These are phyloP conservation scores for Thielaviopsis euricoi DNA, from an alignment of 2,329 filamentous ascomycete genomes.

Conservation along the genomic window DNA sequence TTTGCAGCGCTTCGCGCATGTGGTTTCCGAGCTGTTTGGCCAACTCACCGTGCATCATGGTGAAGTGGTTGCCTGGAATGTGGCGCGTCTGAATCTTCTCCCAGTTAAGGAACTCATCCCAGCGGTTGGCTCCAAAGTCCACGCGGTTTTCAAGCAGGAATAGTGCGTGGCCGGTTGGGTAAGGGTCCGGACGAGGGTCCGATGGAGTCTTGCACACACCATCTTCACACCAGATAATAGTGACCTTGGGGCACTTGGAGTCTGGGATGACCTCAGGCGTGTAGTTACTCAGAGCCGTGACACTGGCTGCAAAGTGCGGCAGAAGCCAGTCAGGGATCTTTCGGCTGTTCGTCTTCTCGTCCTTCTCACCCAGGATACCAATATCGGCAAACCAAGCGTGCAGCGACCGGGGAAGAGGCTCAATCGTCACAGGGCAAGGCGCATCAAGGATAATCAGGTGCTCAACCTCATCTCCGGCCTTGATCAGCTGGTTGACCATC, in stretches of 20 bases:
- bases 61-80: slow-evolving; percentile 60
- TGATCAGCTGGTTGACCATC: slow-evolving; percentile 42
- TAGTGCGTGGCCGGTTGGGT: slow-evolving; percentile 41
- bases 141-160: slow-evolving; percentile 60
- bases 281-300: slow-evolving; percentile 53
- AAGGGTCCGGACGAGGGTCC: slow-evolving; percentile 47
- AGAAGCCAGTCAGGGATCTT: slow-evolving; percentile 54
- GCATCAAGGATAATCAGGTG: slow-evolving; percentile 49
- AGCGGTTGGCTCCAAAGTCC: slow-evolving; percentile 54
- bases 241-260: slow-evolving; percentile 41
- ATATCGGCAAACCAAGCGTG: slow-evolving; percentile 59
- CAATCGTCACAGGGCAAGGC: slow-evolving; percentile 49
- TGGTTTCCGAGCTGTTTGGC: slow-evolving; percentile 22
- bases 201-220: slow-evolving; percentile 52
- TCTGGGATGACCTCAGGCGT: slow-evolving; percentile 45
- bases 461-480: slow-evolving; percentile 39
- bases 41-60: slow-evolving; percentile 51
- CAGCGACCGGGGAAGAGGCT: slow-evolving; percentile 44
- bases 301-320: slow-evolving; percentile 54
- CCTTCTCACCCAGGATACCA: slow-evolving; percentile 49
- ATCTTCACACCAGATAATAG: slow-evolving; percentile 55
- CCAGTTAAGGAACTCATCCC: slow-evolving; percentile 47
- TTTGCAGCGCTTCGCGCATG: slow-evolving; percentile 20
- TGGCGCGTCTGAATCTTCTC: slow-evolving; percentile 46
- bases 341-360: slow-evolving; percentile 24